Conservation (phyloP, 129 eudicot genomes). For the Kitagawia praeruptora region DNA sequence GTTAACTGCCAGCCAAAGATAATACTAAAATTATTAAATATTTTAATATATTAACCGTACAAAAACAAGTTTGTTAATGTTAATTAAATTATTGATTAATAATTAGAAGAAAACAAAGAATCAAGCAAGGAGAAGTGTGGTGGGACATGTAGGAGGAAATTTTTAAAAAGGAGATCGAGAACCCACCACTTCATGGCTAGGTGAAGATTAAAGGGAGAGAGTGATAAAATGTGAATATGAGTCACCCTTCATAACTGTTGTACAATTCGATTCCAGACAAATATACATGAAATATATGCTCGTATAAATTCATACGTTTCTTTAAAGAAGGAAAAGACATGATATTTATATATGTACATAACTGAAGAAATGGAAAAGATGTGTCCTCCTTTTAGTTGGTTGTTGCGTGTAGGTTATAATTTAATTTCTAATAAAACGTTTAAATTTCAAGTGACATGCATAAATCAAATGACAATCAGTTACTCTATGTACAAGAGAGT, state of each 20-base stretch:
- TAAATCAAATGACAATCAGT: background rate
- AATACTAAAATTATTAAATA: background rate
- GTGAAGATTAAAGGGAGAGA: background rate
- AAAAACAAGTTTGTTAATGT: background rate
- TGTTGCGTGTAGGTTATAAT: background rate
- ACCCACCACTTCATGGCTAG: background rate
- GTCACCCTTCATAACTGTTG: background rate
- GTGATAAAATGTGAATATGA: background rate
- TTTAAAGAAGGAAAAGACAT: background rate
- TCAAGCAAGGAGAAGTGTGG: background rate
- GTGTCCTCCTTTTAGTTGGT: background rate
- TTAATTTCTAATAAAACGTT: background rate
- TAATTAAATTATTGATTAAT: background rate
- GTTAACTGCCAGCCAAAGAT: background rate
- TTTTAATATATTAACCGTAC: too few species aligned
- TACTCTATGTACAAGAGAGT: background rate
- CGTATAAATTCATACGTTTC: background rate
- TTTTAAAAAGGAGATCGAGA: background rate
- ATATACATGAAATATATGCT: background rate
- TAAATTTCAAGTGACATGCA: background rate
- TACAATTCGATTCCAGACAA: constrained; percentile 10
- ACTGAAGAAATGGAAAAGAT: background rate
- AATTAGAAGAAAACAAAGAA: background rate
- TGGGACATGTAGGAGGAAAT: background rate
- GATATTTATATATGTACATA: too few species aligned